These are phyloP conservation scores for Boeremia lycopersici DNA, from an alignment of 2,329 filamentous ascomycete species.

Conservation along the genomic window DNA sequence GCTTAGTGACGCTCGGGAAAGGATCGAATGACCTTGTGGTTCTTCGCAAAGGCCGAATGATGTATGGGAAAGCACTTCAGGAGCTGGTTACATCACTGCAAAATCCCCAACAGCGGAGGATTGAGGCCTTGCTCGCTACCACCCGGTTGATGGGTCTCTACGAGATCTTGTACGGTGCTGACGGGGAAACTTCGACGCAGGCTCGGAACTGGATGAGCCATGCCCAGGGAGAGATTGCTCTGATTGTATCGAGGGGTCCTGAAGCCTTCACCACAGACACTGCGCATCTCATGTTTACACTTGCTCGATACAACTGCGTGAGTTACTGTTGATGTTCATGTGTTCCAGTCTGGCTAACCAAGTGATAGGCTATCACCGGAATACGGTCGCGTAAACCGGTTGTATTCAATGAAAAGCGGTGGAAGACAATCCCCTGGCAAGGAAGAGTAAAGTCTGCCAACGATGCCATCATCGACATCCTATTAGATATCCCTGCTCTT, in stretches of 20 bases:
- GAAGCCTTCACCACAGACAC: slow-evolving; percentile 20
- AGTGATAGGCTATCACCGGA: slow-evolving; percentile 25
- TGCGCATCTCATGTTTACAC: slow-evolving; percentile 31
- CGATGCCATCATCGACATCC: slow-evolving; percentile 43
- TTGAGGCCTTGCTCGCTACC: slow-evolving; percentile 35
- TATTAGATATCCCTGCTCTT: slow-evolving; percentile 40
- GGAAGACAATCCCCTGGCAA: slow-evolving; percentile 47
- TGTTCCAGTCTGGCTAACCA: not conserved
- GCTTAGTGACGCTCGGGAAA: slow-evolving; percentile 31
- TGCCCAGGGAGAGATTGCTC: slow-evolving; percentile 33
- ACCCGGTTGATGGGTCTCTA: slow-evolving; percentile 19
- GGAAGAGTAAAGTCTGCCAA: slow-evolving; percentile 39
- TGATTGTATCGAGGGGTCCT: slow-evolving; percentile 30
- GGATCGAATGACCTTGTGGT: slow-evolving; percentile 22
- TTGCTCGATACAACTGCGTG: slow-evolving; percentile 24
- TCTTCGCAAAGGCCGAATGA: slow-evolving; percentile 24
- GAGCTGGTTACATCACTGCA: slow-evolving; percentile 31
- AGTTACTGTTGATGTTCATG: not conserved
- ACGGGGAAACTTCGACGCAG: slow-evolving; percentile 24
- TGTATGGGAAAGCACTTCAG: slow-evolving; percentile 35
- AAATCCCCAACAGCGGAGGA: slow-evolving; percentile 18
- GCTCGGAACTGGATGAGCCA: slow-evolving; percentile 39
- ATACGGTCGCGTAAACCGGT: slow-evolving; percentile 46
- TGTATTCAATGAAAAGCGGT: slow-evolving; percentile 37
- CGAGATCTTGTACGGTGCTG: slow-evolving; percentile 37